These are phyloP conservation scores for Ceratobasidium theobromae DNA, from an alignment of 1,284 basidiomycete species.

Conservation along the genomic window DNA sequence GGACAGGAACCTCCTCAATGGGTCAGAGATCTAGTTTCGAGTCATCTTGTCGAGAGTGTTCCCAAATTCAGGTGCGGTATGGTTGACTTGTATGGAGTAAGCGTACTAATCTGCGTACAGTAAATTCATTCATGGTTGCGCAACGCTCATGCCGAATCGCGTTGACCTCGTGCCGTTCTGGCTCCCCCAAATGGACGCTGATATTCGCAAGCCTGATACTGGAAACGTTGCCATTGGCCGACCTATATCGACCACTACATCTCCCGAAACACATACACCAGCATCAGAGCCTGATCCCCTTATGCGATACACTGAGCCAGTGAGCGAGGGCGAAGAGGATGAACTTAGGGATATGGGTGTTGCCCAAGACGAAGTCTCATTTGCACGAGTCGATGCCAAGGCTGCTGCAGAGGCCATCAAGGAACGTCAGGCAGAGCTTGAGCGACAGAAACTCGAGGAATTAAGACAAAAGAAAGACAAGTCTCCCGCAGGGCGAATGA, in stretches of 20 bases:
- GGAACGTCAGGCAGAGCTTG: slow-evolving; percentile 75
- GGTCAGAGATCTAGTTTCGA: slow-evolving; percentile 93
- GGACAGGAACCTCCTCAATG: slow-evolving; percentile 96
- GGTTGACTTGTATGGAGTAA: background rate
- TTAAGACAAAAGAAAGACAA: slow-evolving; percentile 34
- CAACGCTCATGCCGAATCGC: slow-evolving; percentile 87
- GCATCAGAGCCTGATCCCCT: slow-evolving; percentile 43
- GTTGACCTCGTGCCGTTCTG: slow-evolving; percentile 99
- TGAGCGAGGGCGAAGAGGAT: slow-evolving; percentile 90
- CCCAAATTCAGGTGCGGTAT: slow-evolving; percentile 76
- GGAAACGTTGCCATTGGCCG: slow-evolving; percentile 76
- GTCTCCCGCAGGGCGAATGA: slow-evolving; percentile 32
- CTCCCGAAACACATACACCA: slow-evolving; percentile 57
- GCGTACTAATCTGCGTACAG: slow-evolving; percentile 47
- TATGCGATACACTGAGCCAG: slow-evolving; percentile 72
- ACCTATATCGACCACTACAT: slow-evolving; percentile 50
- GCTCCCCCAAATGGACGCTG: slow-evolving; percentile 95
- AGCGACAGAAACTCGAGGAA: slow-evolving; percentile 37
- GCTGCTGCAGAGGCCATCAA: slow-evolving; percentile 79
- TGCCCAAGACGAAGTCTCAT: slow-evolving; percentile 75
- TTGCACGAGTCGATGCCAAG: slow-evolving; percentile 69
- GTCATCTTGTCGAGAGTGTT: slow-evolving; percentile 90
- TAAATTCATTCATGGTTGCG: slow-evolving; percentile 98
- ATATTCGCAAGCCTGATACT: slow-evolving; percentile 86
- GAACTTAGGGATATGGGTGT: slow-evolving; percentile 67